Percentiles rank a stretch among this genome's conserved stretches.
Evolutionary conservation across 2,329 filamentous ascomycete genomes (phyloP).

Genomic region (Penicillium sp.): DNA sequence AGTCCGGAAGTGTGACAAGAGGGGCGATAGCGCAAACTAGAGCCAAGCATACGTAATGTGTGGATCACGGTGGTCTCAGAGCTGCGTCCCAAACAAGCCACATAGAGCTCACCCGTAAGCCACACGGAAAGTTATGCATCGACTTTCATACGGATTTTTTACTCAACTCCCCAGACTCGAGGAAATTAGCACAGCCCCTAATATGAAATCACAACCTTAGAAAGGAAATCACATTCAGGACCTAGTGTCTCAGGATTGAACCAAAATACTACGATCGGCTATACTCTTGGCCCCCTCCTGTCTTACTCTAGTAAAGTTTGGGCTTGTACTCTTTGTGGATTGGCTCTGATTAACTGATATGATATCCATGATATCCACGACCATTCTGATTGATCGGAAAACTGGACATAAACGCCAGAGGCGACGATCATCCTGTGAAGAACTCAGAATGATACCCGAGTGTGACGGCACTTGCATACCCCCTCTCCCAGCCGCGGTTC

Average conservation of each 20-base stretch:
- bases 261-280: background rate
- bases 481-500: background rate
- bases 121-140: slow-evolving; percentile 4
- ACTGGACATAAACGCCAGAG: slow-evolving; percentile 6
- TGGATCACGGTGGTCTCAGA: slow-evolving; percentile 12
- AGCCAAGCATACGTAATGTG: slow-evolving; percentile 14
- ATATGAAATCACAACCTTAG: too few relatives aligned
- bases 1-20: background rate
- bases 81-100: slow-evolving; percentile 12
- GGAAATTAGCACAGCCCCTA: too few relatives aligned
- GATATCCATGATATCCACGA: background rate
- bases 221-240: too few relatives aligned
- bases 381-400: slow-evolving; percentile 1
- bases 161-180: background rate
- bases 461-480: slow-evolving; percentile 8
- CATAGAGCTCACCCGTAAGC: slow-evolving; percentile 6
- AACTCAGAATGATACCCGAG: background rate
- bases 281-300: background rate
- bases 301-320: background rate
- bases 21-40: background rate
- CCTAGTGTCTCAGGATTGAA: too few relatives aligned
- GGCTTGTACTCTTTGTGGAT: background rate
- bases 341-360: background rate
- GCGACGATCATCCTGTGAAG: slow-evolving; percentile 13
- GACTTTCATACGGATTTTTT: background rate